Evolutionary conservation across 2,329 filamentous ascomycete genomes (phyloP).

Genomic region (Magnaporthiopsis incrustans): DNA sequence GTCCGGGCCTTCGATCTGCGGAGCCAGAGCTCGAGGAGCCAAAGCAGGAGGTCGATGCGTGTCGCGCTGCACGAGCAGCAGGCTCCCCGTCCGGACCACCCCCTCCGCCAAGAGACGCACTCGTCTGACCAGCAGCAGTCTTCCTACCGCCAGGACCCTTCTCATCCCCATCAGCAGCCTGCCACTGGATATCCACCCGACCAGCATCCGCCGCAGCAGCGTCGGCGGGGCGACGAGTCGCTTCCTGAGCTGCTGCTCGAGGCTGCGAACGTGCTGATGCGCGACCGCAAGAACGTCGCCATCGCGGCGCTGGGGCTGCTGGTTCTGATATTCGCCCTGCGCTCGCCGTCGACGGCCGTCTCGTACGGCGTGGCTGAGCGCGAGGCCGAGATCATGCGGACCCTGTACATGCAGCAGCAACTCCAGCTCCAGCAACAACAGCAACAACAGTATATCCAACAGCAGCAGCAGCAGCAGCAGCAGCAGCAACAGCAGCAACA

Average conservation of each 20-base stretch:
- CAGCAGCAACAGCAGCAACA: conserved; percentile 10
- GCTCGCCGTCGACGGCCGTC: conserved; percentile 8
- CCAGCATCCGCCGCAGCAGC: background rate
- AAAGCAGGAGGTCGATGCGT: background rate
- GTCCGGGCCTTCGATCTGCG: conserved; percentile 23
- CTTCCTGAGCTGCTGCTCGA: conserved; percentile 47
- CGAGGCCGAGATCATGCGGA: conserved; percentile 6
- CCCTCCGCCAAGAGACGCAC: background rate
- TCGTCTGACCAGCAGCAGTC: background rate
- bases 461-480: conserved; percentile 10
- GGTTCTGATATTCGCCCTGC: conserved; percentile 42
- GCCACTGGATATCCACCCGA: background rate
- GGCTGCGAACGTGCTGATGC: conserved; percentile 43
- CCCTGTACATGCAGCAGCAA: conserved; percentile 7
- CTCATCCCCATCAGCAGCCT: background rate
- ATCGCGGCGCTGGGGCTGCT: conserved; percentile 46
- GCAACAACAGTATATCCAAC: conserved; percentile 11
- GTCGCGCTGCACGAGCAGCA: background rate
- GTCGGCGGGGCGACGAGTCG: conserved; percentile 28
- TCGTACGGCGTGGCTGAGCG: conserved; percentile 2
- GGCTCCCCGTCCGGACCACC: background rate
- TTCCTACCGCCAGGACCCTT: background rate
- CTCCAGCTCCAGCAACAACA: conserved; percentile 12
- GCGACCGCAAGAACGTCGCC: conserved; percentile 52
- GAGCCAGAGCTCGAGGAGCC: conserved; percentile 1